Evolutionary conservation across 2,329 filamentous ascomycete species (phyloP), one percentile per base, ranked within the genome.

Genomic region (Elsinoe batatas): DNA sequence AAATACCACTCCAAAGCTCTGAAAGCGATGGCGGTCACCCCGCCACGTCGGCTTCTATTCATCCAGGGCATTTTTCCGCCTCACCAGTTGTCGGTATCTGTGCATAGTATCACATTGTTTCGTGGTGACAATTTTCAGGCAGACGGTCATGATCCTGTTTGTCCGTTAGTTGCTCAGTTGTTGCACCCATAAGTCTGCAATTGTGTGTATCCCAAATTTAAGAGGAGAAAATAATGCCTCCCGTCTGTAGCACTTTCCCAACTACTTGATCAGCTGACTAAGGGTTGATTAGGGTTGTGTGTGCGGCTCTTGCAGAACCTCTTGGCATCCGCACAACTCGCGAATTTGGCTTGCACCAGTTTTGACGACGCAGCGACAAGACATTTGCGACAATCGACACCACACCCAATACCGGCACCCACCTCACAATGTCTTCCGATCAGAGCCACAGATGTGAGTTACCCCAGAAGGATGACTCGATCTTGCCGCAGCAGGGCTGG

Each of bases 381-480:
- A 30, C 15, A 30, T 18, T 13, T 15, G 22, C 12, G 26, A 37
- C 30, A 32, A 15, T 15, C 30, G 3, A 33, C 7, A 36, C n/a
- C 18, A 35, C 17, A 33, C 18, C 22, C 47, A 33, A 51, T 33
- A 20, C 13, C 8, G 15, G 30, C 38, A 37, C 32, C 33, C 15
- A 17, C 30, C 22, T 37, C 53, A 55, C 30, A 46, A 55, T 55
- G 53, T 22, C 53, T 55, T 55, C 53, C 10, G 53, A 55, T 35
- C 40, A 46, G 10, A 55, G 42, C 53, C 53, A 55, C 53, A 55
- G 53, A 55, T 42, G 53, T 55, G 35, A 44, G 53, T 55, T 11
- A 12, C 13, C 51, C n/a, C n/a, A 22, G n/a, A 44, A 30, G 13
- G 5, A 49, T 44, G 15, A 7, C 13, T 12, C 44, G 22, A 13